Percentiles rank a stretch among this genome's conserved stretches.
These are phyloP conservation scores for Magnolia changhungtana DNA, from an alignment of 164 flowering plant species.

Conservation along the genomic window DNA sequence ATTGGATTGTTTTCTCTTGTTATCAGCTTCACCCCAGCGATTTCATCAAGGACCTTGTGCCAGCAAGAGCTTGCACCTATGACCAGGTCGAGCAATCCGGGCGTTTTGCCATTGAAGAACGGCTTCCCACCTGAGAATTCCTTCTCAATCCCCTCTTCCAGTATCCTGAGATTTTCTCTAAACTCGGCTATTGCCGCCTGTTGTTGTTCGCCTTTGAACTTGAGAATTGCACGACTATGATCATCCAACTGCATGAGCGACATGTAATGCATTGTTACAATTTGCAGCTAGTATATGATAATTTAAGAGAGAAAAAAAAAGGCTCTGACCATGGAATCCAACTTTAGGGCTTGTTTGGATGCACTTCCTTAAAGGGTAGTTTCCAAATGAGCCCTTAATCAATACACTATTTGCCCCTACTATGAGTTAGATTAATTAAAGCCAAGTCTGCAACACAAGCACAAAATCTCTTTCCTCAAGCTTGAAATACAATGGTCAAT, in stretches of 20 bases:
- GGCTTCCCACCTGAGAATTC: constrained; percentile 8
- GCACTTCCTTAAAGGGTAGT: too few relatives aligned
- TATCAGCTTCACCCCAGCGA: not conserved
- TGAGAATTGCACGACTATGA: not conserved
- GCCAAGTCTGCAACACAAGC: too few relatives aligned
- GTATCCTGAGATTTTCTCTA: constrained; percentile 17
- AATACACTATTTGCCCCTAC: too few relatives aligned
- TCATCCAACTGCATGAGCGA: not conserved
- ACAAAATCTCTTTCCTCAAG: too few relatives aligned
- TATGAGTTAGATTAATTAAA: too few relatives aligned
- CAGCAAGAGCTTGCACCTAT: not conserved
- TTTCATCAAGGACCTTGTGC: not conserved
- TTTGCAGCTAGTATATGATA: too few relatives aligned
- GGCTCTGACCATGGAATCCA: too few relatives aligned
- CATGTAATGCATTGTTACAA: too few relatives aligned
- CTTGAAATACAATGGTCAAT: too few relatives aligned
- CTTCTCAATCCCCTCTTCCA: constrained; percentile 24
- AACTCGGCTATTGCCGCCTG: constrained; percentile 21
- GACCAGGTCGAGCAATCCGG: not conserved
- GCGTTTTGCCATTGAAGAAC: not conserved
- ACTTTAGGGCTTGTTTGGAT: too few relatives aligned
- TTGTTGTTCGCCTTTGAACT: constrained; percentile 19
- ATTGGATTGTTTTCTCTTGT: not conserved
- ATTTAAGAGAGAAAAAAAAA: too few relatives aligned
- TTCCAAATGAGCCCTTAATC: too few relatives aligned